Evolutionary conservation across 805 yeast genomes (phyloP).

Genomic region (Candida montana): DNA sequence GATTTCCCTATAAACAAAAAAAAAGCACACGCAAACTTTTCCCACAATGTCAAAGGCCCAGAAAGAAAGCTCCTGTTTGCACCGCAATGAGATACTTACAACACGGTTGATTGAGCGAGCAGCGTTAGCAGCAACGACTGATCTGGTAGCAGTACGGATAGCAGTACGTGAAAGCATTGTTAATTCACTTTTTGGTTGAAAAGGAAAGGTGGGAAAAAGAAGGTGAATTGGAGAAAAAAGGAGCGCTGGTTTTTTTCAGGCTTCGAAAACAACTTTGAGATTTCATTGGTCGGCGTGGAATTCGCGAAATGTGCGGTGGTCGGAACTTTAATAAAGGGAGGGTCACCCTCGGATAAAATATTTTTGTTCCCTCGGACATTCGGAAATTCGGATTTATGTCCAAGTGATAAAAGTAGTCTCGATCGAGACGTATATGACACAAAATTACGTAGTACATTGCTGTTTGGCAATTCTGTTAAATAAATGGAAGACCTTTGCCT

Average conservation of each 20-base stretch:
- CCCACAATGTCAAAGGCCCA: too few species aligned
- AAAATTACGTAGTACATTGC: too few species aligned
- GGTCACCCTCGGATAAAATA: slow-evolving; percentile 1
- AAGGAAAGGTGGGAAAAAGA: slow-evolving; percentile 10
- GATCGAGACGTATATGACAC: too few species aligned
- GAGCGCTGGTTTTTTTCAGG: slow-evolving; percentile 21
- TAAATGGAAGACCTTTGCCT: too few species aligned
- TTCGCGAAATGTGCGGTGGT: slow-evolving; percentile 5
- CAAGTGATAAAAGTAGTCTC: too few species aligned
- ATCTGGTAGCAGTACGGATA: slow-evolving; percentile 80
- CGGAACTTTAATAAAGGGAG: neutral
- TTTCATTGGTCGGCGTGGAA: slow-evolving; percentile 11
- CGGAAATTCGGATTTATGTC: too few species aligned
- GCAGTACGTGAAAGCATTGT: slow-evolving; percentile 82
- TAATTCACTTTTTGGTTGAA: slow-evolving; percentile 8
- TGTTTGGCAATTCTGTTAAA: too few species aligned
- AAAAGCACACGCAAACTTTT: too few species aligned
- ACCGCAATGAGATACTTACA: slow-evolving; percentile 39
- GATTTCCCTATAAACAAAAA: too few species aligned
- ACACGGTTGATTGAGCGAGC: slow-evolving; percentile 32
- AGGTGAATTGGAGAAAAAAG: slow-evolving; percentile 17
- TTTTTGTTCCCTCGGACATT: too few species aligned
- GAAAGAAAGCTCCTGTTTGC: too few species aligned
- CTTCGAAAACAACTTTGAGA: slow-evolving; percentile 8
- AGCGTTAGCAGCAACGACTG: slow-evolving; percentile 57